phyloP scores from a whole-genome alignment of 208 protist species.

The Trichomonas vaginalis region DNA sequence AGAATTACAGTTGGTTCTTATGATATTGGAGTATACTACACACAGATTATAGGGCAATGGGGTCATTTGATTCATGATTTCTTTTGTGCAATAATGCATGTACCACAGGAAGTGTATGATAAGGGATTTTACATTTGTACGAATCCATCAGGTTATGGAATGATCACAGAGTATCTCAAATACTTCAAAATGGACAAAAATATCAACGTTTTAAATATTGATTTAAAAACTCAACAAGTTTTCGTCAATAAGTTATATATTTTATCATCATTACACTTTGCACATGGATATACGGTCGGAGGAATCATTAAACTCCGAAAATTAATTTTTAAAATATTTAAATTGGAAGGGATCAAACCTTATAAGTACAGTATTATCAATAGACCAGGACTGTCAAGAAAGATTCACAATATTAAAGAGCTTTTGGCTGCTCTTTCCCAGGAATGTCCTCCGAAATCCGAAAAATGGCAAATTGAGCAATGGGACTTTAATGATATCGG shows the following conservation, averaged over 20 bases:
- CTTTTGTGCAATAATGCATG: background rate
- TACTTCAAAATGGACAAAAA: background rate
- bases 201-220: background rate
- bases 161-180: background rate
- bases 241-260: background rate
- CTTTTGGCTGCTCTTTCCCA: background rate
- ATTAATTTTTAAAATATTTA: background rate
- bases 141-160: background rate
- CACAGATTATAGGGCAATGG: background rate
- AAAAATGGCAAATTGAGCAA: background rate
- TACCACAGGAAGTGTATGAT: background rate
- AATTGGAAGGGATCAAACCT: background rate
- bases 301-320: background rate
- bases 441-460: background rate
- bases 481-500: background rate
- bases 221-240: background rate
- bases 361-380: background rate
- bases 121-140: background rate
- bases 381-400: background rate
- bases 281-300: background rate
- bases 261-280: background rate
- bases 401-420: background rate
- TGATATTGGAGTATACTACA: background rate
- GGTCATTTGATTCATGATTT: background rate
- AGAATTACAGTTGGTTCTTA: background rate